Conservation (phyloP, 352 stramenopile species). For the Globisporangium acanthophoron region DNA sequence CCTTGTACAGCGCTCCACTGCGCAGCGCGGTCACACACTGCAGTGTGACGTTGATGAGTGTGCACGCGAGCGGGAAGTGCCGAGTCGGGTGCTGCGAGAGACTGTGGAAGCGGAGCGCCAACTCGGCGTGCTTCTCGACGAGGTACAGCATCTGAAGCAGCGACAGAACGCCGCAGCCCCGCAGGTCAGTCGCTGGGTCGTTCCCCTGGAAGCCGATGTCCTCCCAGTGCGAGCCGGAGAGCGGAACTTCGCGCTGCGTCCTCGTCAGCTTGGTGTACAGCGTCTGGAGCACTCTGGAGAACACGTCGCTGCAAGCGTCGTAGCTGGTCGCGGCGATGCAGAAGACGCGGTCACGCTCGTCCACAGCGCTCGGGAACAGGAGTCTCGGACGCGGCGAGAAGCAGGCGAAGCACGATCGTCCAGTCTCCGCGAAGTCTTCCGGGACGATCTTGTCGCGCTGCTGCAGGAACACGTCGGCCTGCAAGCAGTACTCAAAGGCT, state of each 20-base stretch:
- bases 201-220: conserved; percentile 85
- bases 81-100: conserved; percentile 48
- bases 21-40: conserved; percentile 65
- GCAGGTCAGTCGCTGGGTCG: conserved; percentile 85
- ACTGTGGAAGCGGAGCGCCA: conserved; percentile 39
- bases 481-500: conserved; percentile 33
- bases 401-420: conserved; percentile 51
- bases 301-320: conserved; percentile 35
- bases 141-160: conserved; percentile 83
- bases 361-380: conserved; percentile 39
- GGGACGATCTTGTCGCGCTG: conserved; percentile 49
- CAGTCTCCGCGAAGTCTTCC: conserved; percentile 32
- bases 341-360: conserved; percentile 72
- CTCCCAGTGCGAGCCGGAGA: conserved; percentile 80
- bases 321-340: conserved; percentile 58
- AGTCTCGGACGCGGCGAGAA: conserved; percentile 44
- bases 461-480: conserved; percentile 29
- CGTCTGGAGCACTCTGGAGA: conserved; percentile 56
- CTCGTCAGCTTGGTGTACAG: conserved; percentile 49
- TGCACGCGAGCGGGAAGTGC: conserved; percentile 72
- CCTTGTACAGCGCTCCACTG: conserved; percentile 48
- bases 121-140: conserved; percentile 52
- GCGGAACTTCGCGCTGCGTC: conserved; percentile 26
- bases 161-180: conserved; percentile 78
- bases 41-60: conserved; percentile 72